Conservation (phyloP, 805 yeast species). For the Jamesozyma piceae region DNA sequence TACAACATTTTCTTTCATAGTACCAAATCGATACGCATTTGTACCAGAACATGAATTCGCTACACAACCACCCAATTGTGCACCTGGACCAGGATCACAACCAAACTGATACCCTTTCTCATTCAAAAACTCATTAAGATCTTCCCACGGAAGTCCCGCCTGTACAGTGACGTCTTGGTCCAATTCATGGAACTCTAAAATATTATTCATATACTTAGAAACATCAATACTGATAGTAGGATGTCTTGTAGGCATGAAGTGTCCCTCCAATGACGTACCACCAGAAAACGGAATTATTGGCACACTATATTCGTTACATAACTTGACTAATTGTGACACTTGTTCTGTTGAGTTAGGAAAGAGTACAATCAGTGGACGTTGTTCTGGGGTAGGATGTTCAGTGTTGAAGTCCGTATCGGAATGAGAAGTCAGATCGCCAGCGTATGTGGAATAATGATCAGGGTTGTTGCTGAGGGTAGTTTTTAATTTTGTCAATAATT, state of each 20-base stretch:
- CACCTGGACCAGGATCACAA: slow-evolving; percentile 75
- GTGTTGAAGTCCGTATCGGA: slow-evolving; percentile 54
- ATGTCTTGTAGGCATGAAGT: slow-evolving; percentile 63
- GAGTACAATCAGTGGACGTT: slow-evolving; percentile 49
- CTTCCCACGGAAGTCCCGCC: slow-evolving; percentile 77
- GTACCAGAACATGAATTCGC: slow-evolving; percentile 76
- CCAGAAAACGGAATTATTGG: slow-evolving; percentile 77
- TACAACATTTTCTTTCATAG: slow-evolving; percentile 66
- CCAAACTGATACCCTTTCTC: slow-evolving; percentile 55
- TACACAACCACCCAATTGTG: slow-evolving; percentile 70
- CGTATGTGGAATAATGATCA: slow-evolving; percentile 25
- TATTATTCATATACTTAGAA: slow-evolving; percentile 44
- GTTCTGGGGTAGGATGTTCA: slow-evolving; percentile 51
- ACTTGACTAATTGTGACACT: slow-evolving; percentile 52
- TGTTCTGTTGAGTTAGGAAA: slow-evolving; percentile 60
- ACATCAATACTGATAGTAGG: slow-evolving; percentile 55
- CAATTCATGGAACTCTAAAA: slow-evolving; percentile 45
- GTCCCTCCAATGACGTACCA: slow-evolving; percentile 77
- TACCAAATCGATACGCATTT: slow-evolving; percentile 69
- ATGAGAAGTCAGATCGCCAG: slow-evolving; percentile 40
- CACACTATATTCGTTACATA: slow-evolving; percentile 49
- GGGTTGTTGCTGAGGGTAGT: slow-evolving; percentile 31
- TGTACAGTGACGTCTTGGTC: slow-evolving; percentile 69
- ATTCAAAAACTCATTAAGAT: slow-evolving; percentile 42
- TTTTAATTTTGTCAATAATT: slow-evolving; percentile 37